phyloP scores from a whole-genome alignment of 306 rosid species.

The Sechiopsis laciniata region DNA sequence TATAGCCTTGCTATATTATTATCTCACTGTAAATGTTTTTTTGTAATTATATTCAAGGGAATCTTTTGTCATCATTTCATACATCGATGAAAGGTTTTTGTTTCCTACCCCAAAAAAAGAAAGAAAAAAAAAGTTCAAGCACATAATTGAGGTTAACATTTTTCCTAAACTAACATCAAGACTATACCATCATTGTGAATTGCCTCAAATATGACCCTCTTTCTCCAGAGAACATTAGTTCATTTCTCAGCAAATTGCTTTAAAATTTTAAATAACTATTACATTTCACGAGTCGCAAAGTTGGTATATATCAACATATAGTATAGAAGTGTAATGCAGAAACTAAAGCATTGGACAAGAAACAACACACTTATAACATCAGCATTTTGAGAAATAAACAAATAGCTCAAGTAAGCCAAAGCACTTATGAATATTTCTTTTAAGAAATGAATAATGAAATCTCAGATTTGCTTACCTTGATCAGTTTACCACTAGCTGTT shows the following conservation, averaged over 20 bases:
- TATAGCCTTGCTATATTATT: no score
- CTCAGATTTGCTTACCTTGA: slow-evolving; percentile 52
- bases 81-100: no score
- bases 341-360: no score
- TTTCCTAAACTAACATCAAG: background rate
- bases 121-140: no score
- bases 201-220: background rate
- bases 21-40: no score
- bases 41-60: no score
- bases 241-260: no score
- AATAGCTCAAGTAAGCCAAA: slow-evolving; percentile 15
- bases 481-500: slow-evolving; percentile 66
- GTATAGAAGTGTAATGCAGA: background rate
- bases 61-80: no score
- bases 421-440: background rate
- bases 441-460: background rate
- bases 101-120: no score
- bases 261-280: background rate
- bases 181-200: background rate
- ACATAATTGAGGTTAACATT: background rate
- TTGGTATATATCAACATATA: background rate
- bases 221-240: background rate
- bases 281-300: background rate
- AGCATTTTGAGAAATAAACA: background rate
- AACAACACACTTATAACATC: background rate